Base-by-base conservation (phyloP, 305 asterid genomes). In the Fraxinus ornus region DNA sequence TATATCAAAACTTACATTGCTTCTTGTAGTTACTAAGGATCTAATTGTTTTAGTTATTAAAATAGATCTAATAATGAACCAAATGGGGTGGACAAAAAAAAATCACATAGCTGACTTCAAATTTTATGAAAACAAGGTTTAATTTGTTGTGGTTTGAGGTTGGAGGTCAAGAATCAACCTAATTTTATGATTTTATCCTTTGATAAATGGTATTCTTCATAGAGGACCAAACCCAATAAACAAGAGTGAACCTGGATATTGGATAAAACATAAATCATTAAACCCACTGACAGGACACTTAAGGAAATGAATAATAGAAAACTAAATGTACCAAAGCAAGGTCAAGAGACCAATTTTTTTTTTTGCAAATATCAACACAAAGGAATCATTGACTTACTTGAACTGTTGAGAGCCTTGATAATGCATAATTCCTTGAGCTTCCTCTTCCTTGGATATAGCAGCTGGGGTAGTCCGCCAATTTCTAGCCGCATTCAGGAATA, bases 361-460 rank as follows among this genome's bases (percentile, higher is more conserved):
- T 68, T 9, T 15, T 4, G 7, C 19, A 39, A 26, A 24, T 35
- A 28, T 49, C 17, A 60, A 30, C 4, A 32, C 24, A 75, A 55
- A 49, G 26, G 7, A 12, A 12, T 8, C 12, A 28, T 26, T 3
- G 7, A 80, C 66, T 68, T 39, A 68, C 81, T 30, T 21, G 6
- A 37, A 82, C 24, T 77, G 64, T 72, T 77, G 76, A n/a, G 78
- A n/a, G 17, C 70, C 75, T 80, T 47, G 19, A 22, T 19, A 73
- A 10, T 76, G 62, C 78, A 28, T 39, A 66, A 19, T 32, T 15
- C 74, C 36, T 24, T n/a, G 7, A 19, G 41, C 74, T 80, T 80
- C 79, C 79, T 80, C 79, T 15, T 80, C 83, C n/a, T 4, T n/a
- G 5, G 79, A 73, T 52, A 33, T 39, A n/a, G 24, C 81, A 32